These are phyloP conservation scores for Adenanthera pavonina DNA, from an alignment of 306 rosid genomes.

Conservation along the genomic window DNA sequence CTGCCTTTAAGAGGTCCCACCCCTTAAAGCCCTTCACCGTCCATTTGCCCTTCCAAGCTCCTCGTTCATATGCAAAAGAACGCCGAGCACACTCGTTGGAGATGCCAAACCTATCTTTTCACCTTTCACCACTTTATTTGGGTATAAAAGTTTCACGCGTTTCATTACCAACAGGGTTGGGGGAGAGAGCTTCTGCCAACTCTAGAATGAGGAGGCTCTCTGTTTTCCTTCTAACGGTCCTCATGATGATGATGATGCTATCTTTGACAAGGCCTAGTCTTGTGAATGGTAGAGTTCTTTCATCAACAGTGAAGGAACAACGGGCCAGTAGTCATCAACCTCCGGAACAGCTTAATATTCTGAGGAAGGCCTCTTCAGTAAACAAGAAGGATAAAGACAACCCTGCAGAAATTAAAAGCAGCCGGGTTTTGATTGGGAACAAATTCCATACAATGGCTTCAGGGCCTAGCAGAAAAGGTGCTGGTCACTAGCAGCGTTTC, in stretches of 20 bases:
- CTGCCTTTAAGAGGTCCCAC: constrained; percentile 52
- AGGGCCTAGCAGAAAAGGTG: constrained; percentile 84
- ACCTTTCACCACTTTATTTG: constrained; percentile 57
- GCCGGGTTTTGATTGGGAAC: constrained; percentile 41
- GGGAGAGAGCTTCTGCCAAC: constrained; percentile 24
- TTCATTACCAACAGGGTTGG: constrained; percentile 31
- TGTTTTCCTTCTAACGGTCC: constrained; percentile 32
- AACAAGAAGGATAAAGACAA: constrained; percentile 26
- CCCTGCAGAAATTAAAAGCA: background rate
- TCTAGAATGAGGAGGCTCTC: constrained; percentile 56
- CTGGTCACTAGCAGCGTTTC: constrained; percentile 66
- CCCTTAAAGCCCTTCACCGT: constrained; percentile 61
- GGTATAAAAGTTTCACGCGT: constrained; percentile 43
- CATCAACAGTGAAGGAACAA: constrained; percentile 28
- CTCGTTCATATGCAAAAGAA: constrained; percentile 35
- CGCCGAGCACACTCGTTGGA: constrained; percentile 38
- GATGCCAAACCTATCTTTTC: constrained; percentile 67
- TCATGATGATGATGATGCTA: constrained; percentile 44
- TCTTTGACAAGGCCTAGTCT: constrained; percentile 34
- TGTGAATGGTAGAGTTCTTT: constrained; percentile 51
- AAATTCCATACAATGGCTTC: constrained; percentile 64
- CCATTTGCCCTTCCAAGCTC: constrained; percentile 52
- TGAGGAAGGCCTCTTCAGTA: background rate
- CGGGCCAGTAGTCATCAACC: constrained; percentile 27
- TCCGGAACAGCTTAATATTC: constrained; percentile 2